These are phyloP conservation scores for Capsella bursapastoris DNA, from an alignment of 345 rosid genomes.

Conservation along the genomic window DNA sequence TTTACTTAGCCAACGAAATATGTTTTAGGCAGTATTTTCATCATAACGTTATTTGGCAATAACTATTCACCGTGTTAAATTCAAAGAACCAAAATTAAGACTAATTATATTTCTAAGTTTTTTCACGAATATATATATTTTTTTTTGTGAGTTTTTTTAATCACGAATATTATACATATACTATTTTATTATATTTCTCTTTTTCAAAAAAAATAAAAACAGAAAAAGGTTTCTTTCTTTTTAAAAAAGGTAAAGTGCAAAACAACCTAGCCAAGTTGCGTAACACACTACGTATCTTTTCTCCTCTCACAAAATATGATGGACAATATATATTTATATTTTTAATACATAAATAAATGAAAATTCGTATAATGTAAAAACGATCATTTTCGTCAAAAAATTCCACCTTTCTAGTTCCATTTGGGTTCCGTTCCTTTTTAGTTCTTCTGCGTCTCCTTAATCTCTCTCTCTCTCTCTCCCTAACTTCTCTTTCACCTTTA, in stretches of 20 bases:
- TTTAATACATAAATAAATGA: not conserved
- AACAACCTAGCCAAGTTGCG: conserved; percentile 57
- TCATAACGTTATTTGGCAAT: not conserved
- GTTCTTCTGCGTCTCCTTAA: conserved; percentile 40
- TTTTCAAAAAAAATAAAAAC: not conserved
- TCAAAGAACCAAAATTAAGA: conserved; percentile 32
- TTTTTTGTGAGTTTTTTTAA: not conserved
- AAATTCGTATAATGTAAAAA: conserved; percentile 43
- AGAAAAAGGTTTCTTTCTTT: conserved; percentile 31
- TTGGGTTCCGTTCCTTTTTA: conserved; percentile 44
- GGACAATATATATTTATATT: not conserved
- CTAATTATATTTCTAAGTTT: not conserved
- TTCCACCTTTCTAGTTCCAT: conserved; percentile 46
- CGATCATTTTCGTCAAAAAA: conserved; percentile 49
- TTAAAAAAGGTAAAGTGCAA: conserved; percentile 40
- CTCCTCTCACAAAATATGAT: conserved; percentile 42
- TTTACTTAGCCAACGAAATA: not conserved
- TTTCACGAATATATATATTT: conserved; percentile 10
- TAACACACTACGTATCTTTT: conserved; percentile 65
- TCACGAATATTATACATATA: not conserved
- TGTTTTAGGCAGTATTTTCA: not conserved
- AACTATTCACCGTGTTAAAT: conserved; percentile 26
- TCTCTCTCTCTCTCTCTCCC: conserved; percentile 46
- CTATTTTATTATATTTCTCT: not conserved
- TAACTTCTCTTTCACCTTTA: conserved; percentile 46